Conservation (phyloP, 129 eudicot genomes). For the Scalesia atractyloides region DNA sequence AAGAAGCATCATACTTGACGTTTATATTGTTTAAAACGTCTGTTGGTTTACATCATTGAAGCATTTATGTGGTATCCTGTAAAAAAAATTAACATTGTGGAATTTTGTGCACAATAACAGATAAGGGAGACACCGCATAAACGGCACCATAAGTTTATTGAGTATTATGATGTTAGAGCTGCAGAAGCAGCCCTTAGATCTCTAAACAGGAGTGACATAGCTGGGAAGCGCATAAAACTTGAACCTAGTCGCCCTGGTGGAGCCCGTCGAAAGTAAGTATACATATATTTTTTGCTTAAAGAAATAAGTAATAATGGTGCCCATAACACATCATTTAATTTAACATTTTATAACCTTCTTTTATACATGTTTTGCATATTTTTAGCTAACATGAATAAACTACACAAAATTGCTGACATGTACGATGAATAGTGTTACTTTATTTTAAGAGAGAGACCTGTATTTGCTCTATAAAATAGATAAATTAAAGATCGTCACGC, state of each 20-base stretch:
- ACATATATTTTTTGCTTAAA: not conserved
- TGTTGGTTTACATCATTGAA: not conserved
- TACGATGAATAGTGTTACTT: not conserved
- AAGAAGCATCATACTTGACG: slow-evolving; percentile 1
- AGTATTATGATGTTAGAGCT: slow-evolving; percentile 87
- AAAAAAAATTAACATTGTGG: not conserved
- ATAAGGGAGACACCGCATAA: slow-evolving; percentile 94
- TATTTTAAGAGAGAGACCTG: not conserved
- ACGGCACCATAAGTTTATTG: slow-evolving; percentile 85
- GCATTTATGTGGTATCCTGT: slow-evolving; percentile 1
- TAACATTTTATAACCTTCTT: not conserved
- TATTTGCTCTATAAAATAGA: not conserved
- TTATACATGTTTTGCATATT: not conserved
- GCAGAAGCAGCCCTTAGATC: slow-evolving; percentile 93
- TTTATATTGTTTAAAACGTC: not conserved
- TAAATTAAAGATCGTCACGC: not conserved
- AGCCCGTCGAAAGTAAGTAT: slow-evolving; percentile 74
- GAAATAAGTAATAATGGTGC: not conserved
- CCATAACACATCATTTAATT: not conserved
- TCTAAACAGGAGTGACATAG: slow-evolving; percentile 87
- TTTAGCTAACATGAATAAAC: not conserved
- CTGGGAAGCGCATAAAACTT: slow-evolving; percentile 95
- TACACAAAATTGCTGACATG: not conserved
- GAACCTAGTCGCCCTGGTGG: slow-evolving; percentile 99
- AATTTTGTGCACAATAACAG: slow-evolving; percentile 41